phyloP scores from a whole-genome alignment of 2,329 filamentous ascomycete species.

The Grosmannia serpens region DNA sequence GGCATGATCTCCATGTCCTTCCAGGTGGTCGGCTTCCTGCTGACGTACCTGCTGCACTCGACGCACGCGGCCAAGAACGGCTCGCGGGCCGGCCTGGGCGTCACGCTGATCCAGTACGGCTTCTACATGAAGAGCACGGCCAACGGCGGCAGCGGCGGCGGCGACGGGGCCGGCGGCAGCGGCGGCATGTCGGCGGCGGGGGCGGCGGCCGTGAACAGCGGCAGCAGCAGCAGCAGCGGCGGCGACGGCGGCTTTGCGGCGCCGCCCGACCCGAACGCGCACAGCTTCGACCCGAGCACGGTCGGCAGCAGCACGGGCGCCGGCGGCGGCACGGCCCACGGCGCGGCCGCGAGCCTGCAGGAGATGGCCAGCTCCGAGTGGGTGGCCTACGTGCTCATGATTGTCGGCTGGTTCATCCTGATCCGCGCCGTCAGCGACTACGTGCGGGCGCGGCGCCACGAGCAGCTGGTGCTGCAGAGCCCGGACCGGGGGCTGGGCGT shows the following conservation, averaged over 20 bases:
- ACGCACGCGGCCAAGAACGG: conserved; percentile 98
- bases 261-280: conserved; percentile 78
- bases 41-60: conserved; percentile 95
- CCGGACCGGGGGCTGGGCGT: conserved; percentile 78
- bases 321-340: conserved; percentile 13
- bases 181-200: conserved; percentile 27
- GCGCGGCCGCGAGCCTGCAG: conserved; percentile 24
- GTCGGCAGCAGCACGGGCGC: conserved; percentile 32
- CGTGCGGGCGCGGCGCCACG: conserved; percentile 74
- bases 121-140: conserved; percentile 76
- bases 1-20: conserved; percentile 97
- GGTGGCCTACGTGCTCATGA: conserved; percentile 88
- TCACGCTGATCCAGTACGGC: conserved; percentile 91
- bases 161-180: conserved; percentile 23
- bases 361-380: conserved; percentile 69
- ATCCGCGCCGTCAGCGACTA: conserved; percentile 92
- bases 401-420: conserved; percentile 95
- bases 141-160: conserved; percentile 22
- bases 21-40: conserved; percentile 90
- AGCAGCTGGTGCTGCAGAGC: conserved; percentile 85
- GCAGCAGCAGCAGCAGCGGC: conserved; percentile 27
- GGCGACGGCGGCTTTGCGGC: conserved; percentile 48
- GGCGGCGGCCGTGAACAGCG: conserved; percentile 25
- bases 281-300: conserved; percentile 69
- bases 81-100: conserved; percentile 83